A percentile compares a stretch with the other conserved stretches of the same genome.
phyloP scores from a whole-genome alignment of 2,329 filamentous ascomycete genomes.

The Ophioceras dolichostomum region DNA sequence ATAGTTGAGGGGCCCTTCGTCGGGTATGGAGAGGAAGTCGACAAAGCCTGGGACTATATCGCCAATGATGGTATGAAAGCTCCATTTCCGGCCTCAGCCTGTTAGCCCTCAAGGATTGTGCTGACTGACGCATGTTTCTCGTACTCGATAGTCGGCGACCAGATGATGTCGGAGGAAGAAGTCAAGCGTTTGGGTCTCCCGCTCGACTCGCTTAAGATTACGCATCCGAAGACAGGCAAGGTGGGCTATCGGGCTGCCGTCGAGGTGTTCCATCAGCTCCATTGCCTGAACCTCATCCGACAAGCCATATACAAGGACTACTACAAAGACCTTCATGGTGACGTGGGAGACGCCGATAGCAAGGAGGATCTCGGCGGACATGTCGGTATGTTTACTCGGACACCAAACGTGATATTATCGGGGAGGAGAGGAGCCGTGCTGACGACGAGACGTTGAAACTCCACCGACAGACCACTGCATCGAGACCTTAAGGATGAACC shows the following conservation, averaged over 20 bases:
- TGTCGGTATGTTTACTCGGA: conserved; percentile 19
- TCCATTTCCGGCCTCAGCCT: not conserved
- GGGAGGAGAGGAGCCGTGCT: no score
- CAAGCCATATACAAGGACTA: conserved; percentile 37
- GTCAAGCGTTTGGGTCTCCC: conserved; percentile 39
- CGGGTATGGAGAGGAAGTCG: conserved; percentile 42
- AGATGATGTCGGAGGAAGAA: conserved; percentile 43
- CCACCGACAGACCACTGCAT: conserved; percentile 34
- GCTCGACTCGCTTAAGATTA: conserved; percentile 40
- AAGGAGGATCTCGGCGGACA: conserved; percentile 29
- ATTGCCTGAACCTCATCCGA: conserved; percentile 34
- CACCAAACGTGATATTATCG: no score
- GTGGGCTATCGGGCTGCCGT: conserved; percentile 47
- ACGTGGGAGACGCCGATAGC: conserved; percentile 27
- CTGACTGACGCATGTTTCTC: not conserved
- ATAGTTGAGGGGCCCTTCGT: conserved; percentile 37
- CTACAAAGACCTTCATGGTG: conserved; percentile 32
- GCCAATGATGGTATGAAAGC: conserved; percentile 25
- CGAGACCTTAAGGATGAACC: conserved; percentile 36
- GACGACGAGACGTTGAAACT: no score
- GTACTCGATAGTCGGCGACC: conserved; percentile 38
- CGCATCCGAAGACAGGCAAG: conserved; percentile 40
- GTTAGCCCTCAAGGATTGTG: not conserved
- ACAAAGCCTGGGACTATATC: conserved; percentile 43
- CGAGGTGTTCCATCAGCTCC: conserved; percentile 45